Conservation (phyloP, 1,284 basidiomycete species). For the Malassezia brasiliensis region DNA sequence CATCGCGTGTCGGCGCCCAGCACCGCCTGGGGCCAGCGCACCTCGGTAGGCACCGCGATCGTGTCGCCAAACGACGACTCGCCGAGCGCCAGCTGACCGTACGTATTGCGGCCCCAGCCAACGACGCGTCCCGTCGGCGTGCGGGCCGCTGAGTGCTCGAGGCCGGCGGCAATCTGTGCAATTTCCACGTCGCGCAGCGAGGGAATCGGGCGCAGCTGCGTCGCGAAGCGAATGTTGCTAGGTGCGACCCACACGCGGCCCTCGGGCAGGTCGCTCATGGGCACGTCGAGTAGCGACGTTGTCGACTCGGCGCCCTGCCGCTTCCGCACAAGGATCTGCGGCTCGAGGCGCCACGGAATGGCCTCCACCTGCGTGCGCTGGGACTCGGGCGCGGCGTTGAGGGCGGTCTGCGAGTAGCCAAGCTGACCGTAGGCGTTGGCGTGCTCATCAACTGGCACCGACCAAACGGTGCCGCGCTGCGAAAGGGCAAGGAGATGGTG, state of each 20-base stretch:
- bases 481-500: slow-evolving; percentile 80
- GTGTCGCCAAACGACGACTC: slow-evolving; percentile 59
- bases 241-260: slow-evolving; percentile 22
- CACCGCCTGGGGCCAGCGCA: slow-evolving; percentile 53
- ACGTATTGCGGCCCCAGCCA: slow-evolving; percentile 39
- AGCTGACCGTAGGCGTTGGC: slow-evolving; percentile 83
- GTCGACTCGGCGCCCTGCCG: slow-evolving; percentile 33
- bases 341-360: slow-evolving; percentile 47
- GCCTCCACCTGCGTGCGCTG: slow-evolving; percentile 35
- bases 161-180: slow-evolving; percentile 65
- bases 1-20: slow-evolving; percentile 6
- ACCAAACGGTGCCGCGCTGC: slow-evolving; percentile 67
- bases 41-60: slow-evolving; percentile 75
- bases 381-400: slow-evolving; percentile 51
- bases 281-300: slow-evolving; percentile 1
- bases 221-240: slow-evolving; percentile 59
- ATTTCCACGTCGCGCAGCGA: slow-evolving; percentile 60
- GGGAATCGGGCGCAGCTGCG: slow-evolving; percentile 69
- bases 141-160: slow-evolving; percentile 60
- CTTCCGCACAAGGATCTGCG: slow-evolving; percentile 42
- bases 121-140: slow-evolving; percentile 62
- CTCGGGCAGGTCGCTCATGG: not conserved
- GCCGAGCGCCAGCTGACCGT: slow-evolving; percentile 73
- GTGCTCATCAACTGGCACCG: slow-evolving; percentile 63
- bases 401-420: slow-evolving; percentile 50